Percentiles rank a stretch among this genome's conserved stretches.
Conservation (phyloP, 2,329 filamentous ascomycete species). For the Salinomyces thailandicus region DNA sequence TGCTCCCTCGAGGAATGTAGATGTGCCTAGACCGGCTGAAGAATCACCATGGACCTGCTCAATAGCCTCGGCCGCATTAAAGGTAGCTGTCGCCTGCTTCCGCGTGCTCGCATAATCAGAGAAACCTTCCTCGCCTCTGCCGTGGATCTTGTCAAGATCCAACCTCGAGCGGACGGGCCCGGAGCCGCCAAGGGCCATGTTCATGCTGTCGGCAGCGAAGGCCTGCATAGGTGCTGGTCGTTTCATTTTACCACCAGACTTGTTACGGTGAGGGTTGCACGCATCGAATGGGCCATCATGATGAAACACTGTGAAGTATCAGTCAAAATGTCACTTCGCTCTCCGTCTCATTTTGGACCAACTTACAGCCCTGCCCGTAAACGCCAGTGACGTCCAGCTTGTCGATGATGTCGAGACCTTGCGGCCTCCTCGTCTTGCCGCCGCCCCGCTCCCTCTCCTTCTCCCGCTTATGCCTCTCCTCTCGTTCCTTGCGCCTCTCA, state of each 20-base stretch:
- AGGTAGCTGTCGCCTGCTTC: slow-evolving; percentile 37
- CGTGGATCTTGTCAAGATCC: slow-evolving; percentile 82
- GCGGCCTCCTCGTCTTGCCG: slow-evolving; percentile 36
- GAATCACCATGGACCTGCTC: slow-evolving; percentile 76
- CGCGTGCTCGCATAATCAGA: slow-evolving; percentile 57
- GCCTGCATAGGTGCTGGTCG: slow-evolving; percentile 83
- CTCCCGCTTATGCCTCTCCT: slow-evolving; percentile 41
- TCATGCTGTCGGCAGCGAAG: slow-evolving; percentile 83
- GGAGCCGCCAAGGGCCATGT: slow-evolving; percentile 81
- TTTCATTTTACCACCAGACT: slow-evolving; percentile 57
- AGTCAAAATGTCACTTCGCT: not conserved
- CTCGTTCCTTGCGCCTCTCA: slow-evolving; percentile 37
- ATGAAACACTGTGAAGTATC: slow-evolving; percentile 64
- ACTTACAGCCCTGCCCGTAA: slow-evolving; percentile 80
- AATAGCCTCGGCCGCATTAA: slow-evolving; percentile 54
- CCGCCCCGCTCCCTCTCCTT: slow-evolving; percentile 29
- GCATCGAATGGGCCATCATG: slow-evolving; percentile 97
- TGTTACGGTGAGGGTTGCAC: slow-evolving; percentile 87
- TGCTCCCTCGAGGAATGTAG: slow-evolving; percentile 89
- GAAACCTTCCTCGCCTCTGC: slow-evolving; percentile 75
- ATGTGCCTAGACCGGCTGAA: slow-evolving; percentile 75
- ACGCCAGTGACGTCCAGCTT: slow-evolving; percentile 94
- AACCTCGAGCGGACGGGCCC: slow-evolving; percentile 73
- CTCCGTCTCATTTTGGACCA: not conserved
- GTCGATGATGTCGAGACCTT: slow-evolving; percentile 76